Conservation (phyloP, 2,329 filamentous ascomycete genomes). For the Aurifilum marmelostoma region DNA sequence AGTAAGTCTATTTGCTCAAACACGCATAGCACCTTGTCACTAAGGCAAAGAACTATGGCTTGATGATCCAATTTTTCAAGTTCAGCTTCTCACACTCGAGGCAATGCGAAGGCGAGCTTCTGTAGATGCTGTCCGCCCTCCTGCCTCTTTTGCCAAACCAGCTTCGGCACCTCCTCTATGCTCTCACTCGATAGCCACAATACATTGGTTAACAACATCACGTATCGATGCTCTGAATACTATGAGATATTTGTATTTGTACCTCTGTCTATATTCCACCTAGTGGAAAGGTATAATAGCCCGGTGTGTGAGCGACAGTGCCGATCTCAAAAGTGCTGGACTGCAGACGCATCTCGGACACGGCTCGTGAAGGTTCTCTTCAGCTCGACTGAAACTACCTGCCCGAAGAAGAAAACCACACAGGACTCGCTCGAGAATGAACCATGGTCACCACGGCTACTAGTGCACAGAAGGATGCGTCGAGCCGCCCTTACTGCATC, state of each 20-base stretch:
- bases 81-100: no score
- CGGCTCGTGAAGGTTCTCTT: not conserved
- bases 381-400: not conserved
- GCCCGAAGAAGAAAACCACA: not conserved
- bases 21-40: no score
- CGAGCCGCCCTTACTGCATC: not conserved
- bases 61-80: no score
- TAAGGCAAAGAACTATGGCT: no score
- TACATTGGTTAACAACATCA: not conserved
- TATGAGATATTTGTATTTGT: not conserved
- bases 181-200: no score
- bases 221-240: not conserved
- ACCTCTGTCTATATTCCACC: no score
- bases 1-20: no score
- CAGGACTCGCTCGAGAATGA: not conserved
- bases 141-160: no score
- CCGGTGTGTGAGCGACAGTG: not conserved
- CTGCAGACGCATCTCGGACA: not conserved
- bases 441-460: not conserved
- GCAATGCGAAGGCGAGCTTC: no score
- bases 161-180: no score
- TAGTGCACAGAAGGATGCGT: not conserved
- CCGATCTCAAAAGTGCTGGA: not conserved
- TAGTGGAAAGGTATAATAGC: not conserved
- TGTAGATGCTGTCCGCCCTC: no score